phyloP scores from a whole-genome alignment of 192 early-diverging fungal genomes.

The Backusella tarrabulga region DNA sequence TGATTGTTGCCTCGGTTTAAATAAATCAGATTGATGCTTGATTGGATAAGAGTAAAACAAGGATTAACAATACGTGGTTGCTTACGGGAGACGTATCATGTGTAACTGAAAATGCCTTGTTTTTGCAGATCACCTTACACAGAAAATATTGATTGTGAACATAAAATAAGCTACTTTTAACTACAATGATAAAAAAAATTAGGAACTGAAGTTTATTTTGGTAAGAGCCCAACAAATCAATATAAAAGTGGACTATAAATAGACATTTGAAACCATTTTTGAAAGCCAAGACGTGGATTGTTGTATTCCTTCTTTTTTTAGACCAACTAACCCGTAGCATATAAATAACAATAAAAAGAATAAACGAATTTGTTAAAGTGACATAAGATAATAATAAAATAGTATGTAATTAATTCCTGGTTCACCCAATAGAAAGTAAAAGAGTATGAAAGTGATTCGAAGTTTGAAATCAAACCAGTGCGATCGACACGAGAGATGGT shows the following conservation, averaged over 20 bases:
- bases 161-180: neutral
- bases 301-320: neutral
- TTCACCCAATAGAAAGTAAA: neutral
- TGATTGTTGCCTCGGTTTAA: neutral
- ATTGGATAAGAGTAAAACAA: neutral
- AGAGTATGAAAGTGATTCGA: neutral
- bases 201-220: neutral
- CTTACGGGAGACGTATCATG: too few relatives aligned
- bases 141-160: neutral
- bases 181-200: neutral
- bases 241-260: neutral
- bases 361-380: neutral
- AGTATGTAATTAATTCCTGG: neutral
- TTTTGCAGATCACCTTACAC: neutral
- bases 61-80: too few relatives aligned
- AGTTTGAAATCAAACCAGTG: neutral
- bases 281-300: neutral
- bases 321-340: neutral
- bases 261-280: neutral
- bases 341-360: neutral
- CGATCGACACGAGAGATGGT: slow-evolving; percentile 18
- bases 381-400: neutral
- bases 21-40: neutral
- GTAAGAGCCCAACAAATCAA: neutral
- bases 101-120: neutral